Conservation (phyloP, 352 stramenopile genomes). For the Phytophthora colocasiae region DNA sequence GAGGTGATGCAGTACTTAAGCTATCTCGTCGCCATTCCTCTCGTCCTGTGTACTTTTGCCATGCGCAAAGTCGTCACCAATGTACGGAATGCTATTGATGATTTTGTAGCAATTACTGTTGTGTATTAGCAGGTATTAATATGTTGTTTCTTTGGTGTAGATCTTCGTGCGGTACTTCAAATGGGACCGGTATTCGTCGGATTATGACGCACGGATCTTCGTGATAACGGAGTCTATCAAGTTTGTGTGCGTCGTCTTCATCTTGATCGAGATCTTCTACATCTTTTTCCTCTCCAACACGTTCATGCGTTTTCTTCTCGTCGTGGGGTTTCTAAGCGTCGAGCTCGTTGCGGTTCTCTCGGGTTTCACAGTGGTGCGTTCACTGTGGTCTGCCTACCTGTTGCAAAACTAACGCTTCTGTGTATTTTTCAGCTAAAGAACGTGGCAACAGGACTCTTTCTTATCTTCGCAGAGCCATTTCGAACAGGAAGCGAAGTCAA, state of each 20-base stretch:
- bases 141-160: slow-evolving; percentile 27
- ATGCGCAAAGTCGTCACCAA: slow-evolving; percentile 83
- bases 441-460: slow-evolving; percentile 78
- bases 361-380: slow-evolving; percentile 70
- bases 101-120: background rate
- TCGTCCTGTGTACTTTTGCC: slow-evolving; percentile 79
- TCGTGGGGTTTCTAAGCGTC: slow-evolving; percentile 73
- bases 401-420: background rate
- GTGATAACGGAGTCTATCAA: slow-evolving; percentile 84
- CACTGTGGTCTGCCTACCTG: background rate
- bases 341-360: slow-evolving; percentile 67
- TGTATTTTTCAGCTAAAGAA: slow-evolving; percentile 73
- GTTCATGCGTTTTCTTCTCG: slow-evolving; percentile 68
- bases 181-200: slow-evolving; percentile 70
- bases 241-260: slow-evolving; percentile 75
- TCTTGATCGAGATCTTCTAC: slow-evolving; percentile 85
- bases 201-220: slow-evolving; percentile 83
- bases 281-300: slow-evolving; percentile 80
- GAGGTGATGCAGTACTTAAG: slow-evolving; percentile 58
- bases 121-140: too few relatives aligned
- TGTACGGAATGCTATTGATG: slow-evolving; percentile 36
- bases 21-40: slow-evolving; percentile 66
- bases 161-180: slow-evolving; percentile 77
- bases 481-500: slow-evolving; percentile 70
- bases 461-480: slow-evolving; percentile 88